These are phyloP conservation scores for Orbilia oligospora DNA, from an alignment of 2,329 filamentous ascomycete genomes.

Conservation along the genomic window DNA sequence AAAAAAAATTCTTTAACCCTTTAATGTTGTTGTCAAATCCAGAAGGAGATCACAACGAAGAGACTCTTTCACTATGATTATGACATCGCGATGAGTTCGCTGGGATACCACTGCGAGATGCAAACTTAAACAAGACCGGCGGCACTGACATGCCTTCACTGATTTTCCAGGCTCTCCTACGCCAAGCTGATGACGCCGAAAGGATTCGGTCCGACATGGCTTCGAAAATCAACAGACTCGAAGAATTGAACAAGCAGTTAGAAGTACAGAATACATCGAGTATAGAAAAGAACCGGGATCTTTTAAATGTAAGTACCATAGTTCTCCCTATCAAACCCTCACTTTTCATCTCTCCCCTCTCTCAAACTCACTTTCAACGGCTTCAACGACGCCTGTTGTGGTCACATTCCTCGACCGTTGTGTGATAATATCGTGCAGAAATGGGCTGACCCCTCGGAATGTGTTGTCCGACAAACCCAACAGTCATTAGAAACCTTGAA, in stretches of 20 bases:
- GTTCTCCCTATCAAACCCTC: not conserved
- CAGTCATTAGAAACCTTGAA: slow-evolving; percentile 86
- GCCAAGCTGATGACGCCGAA: slow-evolving; percentile 93
- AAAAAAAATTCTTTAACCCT: slow-evolving; percentile 40
- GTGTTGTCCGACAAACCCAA: slow-evolving; percentile 38
- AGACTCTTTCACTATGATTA: slow-evolving; percentile 12
- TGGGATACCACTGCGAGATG: slow-evolving; percentile 50
- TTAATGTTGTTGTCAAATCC: slow-evolving; percentile 31
- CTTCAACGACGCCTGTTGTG: not conserved
- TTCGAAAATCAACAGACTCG: slow-evolving; percentile 80
- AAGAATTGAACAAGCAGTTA: slow-evolving; percentile 79
- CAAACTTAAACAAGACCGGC: slow-evolving; percentile 44
- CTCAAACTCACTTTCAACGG: not conserved
- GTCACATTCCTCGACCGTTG: slow-evolving; percentile 19
- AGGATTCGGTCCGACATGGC: slow-evolving; percentile 82
- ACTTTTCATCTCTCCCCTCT: not conserved
- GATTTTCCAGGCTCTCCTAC: slow-evolving; percentile 80
- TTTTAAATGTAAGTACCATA: slow-evolving; percentile 73
- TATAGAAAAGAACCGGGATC: slow-evolving; percentile 83
- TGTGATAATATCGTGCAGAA: slow-evolving; percentile 39
- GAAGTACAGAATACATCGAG: slow-evolving; percentile 82
- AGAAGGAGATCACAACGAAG: slow-evolving; percentile 49
- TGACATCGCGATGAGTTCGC: slow-evolving; percentile 52
- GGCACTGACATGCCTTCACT: slow-evolving; percentile 51
- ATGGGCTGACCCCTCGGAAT: slow-evolving; percentile 48